A percentile compares a stretch with the other conserved stretches of the same genome.
Conservation (phyloP, 352 stramenopile genomes). For the Globisporangium okanoganense region DNA sequence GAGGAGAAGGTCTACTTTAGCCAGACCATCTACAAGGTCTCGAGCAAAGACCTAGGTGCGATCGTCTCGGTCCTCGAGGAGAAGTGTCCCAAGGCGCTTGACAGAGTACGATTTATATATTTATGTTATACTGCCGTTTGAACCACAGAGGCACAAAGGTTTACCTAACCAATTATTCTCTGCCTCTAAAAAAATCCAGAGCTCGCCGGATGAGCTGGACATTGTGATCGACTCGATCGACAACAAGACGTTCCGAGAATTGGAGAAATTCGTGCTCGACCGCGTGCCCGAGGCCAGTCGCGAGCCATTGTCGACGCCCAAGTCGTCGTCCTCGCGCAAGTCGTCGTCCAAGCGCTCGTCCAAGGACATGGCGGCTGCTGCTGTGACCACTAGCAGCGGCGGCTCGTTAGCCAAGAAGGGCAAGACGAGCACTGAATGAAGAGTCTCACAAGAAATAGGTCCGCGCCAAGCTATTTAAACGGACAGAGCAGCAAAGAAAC, state of each 20-base stretch:
- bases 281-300: constrained; percentile 65
- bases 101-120: constrained; percentile 30
- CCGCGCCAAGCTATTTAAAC: constrained; percentile 14
- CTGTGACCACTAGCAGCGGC: not conserved
- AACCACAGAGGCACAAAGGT: not conserved
- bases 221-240: constrained; percentile 88
- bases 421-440: constrained; percentile 51
- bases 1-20: constrained; percentile 86
- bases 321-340: constrained; percentile 48
- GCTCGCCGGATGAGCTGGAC: constrained; percentile 82
- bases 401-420: constrained; percentile 49
- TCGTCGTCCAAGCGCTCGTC: constrained; percentile 34
- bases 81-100: constrained; percentile 78
- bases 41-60: constrained; percentile 60
- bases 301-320: constrained; percentile 57
- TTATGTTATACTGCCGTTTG: not conserved
- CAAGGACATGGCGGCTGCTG: constrained; percentile 17
- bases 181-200: constrained; percentile 25
- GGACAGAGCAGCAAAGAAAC: not conserved
- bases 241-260: constrained; percentile 82
- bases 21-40: constrained; percentile 89
- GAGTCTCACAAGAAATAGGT: not conserved
- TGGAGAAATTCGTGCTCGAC: constrained; percentile 78
- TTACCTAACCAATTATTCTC: too few relatives aligned
- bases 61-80: constrained; percentile 83